A percentile compares a stretch with the other conserved stretches of the same genome.
Conservation (phyloP, 1,284 basidiomycete genomes). For the Malassezia furfur region DNA sequence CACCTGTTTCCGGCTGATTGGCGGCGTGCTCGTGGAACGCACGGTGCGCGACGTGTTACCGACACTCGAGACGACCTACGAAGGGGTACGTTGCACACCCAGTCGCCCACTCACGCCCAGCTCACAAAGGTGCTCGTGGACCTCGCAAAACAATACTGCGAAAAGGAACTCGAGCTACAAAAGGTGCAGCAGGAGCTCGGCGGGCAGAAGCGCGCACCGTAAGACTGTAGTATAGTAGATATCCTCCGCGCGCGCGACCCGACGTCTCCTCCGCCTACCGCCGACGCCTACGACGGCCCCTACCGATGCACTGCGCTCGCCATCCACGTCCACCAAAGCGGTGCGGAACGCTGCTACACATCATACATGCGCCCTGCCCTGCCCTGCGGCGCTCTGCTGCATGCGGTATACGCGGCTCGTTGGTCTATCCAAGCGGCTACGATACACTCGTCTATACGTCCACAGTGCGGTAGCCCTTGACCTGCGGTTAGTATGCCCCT, state of each 20-base stretch:
- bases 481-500: background rate
- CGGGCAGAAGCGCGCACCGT: background rate
- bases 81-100: conserved; percentile 31
- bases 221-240: background rate
- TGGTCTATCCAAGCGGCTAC: background rate
- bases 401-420: too few relatives aligned
- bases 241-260: too few relatives aligned
- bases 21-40: conserved; percentile 87
- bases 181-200: conserved; percentile 24
- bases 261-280: too few relatives aligned
- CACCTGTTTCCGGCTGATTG: conserved; percentile 92
- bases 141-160: conserved; percentile 44
- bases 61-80: conserved; percentile 50
- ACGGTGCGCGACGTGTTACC: conserved; percentile 93
- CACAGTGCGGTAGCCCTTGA: conserved; percentile 16
- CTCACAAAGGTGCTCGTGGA: conserved; percentile 38
- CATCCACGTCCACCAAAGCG: too few relatives aligned
- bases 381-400: too few relatives aligned
- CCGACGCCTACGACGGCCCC: too few relatives aligned
- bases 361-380: too few relatives aligned
- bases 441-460: conserved; percentile 4
- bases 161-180: conserved; percentile 35
- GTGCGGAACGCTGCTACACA: too few relatives aligned
- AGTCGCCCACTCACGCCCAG: conserved; percentile 18
- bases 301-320: too few relatives aligned